Evolutionary conservation across 495 filamentous ascomycete species (phyloP), one percentile per base, ranked within the genome.

Genomic region (Aspergillus sclerotioniger): DNA sequence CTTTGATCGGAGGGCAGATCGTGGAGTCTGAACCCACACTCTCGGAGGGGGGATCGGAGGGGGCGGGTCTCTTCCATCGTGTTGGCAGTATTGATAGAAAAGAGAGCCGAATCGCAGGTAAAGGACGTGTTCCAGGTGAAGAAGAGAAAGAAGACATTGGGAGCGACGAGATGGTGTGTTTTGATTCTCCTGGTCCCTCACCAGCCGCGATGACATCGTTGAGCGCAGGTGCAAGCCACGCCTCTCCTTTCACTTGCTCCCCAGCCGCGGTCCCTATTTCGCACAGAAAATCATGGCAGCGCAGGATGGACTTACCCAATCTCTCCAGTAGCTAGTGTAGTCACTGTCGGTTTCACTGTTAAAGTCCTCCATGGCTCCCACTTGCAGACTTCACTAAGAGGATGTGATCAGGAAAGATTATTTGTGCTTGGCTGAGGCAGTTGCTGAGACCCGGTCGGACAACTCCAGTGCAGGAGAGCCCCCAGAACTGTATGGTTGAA

Each of bases 241-340:
- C 5, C 19, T 29, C 15, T 50, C 28, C 21, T 16, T 25, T 32
- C 28, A 50, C 47, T 13, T 2, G 46, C 46, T 16, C 13, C 6
- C 47, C 13, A 33, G 25, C 25, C 47, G 47, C 47, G 17, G 16
- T 16, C 10, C 46, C 3, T 3, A 25, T 3, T 13, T 15, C 25
- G 8, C 20, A 50, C 47, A 28, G 47, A 17, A 16, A 16, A 17
- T 33, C 9, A 17, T 15, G 31, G 19, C 20, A 55, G 28, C 44
- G 8, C 13, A 35, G 37, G 16, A 45, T 20, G 17, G 37, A 87
- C 90, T 73, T 80, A 96, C 93, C 94, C 94, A 98, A 76, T 98
- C 94, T 73, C 94, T 81, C 94, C 94, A 98, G 77, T 98, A 98
- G 75, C 91, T 96, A 32, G 94, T 96, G 72, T 98, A 98, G 71